These are phyloP conservation scores for Cetraspora pellucida DNA, from an alignment of 192 early-diverging fungal genomes.

Conservation along the genomic window DNA sequence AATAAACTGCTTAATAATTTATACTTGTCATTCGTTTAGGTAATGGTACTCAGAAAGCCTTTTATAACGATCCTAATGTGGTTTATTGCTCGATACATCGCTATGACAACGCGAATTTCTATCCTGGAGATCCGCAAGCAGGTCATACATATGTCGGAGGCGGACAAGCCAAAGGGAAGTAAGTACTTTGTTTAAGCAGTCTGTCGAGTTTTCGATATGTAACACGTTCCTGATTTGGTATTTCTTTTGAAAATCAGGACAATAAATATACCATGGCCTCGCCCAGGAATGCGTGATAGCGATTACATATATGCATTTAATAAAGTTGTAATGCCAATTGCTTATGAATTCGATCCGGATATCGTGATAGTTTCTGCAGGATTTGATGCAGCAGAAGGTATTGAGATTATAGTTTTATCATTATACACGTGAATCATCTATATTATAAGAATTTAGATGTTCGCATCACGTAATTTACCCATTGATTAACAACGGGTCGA, in stretches of 20 bases:
- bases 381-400: slow-evolving; percentile 82
- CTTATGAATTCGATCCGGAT: slow-evolving; percentile 80
- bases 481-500: too few species aligned
- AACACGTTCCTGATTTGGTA: slow-evolving; percentile 19
- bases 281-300: slow-evolving; percentile 72
- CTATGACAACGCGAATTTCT: slow-evolving; percentile 77
- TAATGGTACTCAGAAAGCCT: slow-evolving; percentile 88
- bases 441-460: too few species aligned
- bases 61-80: slow-evolving; percentile 76
- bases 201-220: not conserved
- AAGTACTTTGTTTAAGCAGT: slow-evolving; percentile 16
- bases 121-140: slow-evolving; percentile 67
- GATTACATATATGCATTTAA: slow-evolving; percentile 90
- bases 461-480: too few species aligned
- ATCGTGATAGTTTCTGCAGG: slow-evolving; percentile 86
- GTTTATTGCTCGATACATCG: slow-evolving; percentile 90
- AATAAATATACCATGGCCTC: slow-evolving; percentile 87
- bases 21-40: slow-evolving; percentile 40
- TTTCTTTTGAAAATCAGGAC: slow-evolving; percentile 50
- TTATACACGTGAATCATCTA: not conserved
- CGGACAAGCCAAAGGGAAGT: slow-evolving; percentile 61
- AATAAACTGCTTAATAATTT: not conserved
- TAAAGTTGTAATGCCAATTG: slow-evolving; percentile 78
- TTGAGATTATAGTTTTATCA: not conserved
- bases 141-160: slow-evolving; percentile 59